A percentile compares a stretch with the other conserved stretches of the same genome.
phyloP scores from a whole-genome alignment of 176 grass and related monocot species.

The Phyllostachys edulis region DNA sequence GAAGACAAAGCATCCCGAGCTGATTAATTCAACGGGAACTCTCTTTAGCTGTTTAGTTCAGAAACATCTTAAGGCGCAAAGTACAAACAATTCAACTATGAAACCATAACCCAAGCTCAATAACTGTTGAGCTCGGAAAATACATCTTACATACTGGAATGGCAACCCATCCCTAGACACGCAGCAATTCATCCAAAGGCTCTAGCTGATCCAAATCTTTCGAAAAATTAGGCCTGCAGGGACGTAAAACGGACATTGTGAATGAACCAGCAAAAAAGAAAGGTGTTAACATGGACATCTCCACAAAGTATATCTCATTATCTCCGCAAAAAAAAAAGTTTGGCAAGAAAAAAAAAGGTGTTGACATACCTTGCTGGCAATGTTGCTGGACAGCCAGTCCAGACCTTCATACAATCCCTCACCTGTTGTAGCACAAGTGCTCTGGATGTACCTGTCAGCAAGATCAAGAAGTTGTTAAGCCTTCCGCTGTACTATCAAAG shows the following conservation, averaged over 20 bases:
- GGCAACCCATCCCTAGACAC: constrained; percentile 34
- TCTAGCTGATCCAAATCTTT: constrained; percentile 41
- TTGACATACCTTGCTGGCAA: constrained; percentile 59
- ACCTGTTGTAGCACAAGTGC: constrained; percentile 70
- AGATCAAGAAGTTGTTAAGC: not conserved
- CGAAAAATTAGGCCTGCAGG: constrained; percentile 47
- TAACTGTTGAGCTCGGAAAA: constrained; percentile 39
- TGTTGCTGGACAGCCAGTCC: constrained; percentile 76
- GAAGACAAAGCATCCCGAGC: not conserved
- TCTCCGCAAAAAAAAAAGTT: too few relatives aligned
- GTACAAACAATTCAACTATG: constrained; percentile 37
- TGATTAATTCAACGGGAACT: constrained; percentile 28
- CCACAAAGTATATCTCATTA: not conserved
- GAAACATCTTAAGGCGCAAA: constrained; percentile 33
- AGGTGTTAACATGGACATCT: too few relatives aligned
- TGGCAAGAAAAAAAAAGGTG: not conserved
- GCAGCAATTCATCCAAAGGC: constrained; percentile 26
- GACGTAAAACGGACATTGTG: not conserved
- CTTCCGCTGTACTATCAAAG: not conserved
- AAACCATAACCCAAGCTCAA: constrained; percentile 34
- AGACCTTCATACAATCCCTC: constrained; percentile 72
- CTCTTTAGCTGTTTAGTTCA: constrained; percentile 38
- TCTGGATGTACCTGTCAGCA: constrained; percentile 64
- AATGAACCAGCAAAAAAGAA: not conserved
- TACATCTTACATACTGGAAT: constrained; percentile 48